These are phyloP conservation scores for Oryza coarctata DNA, from an alignment of 176 grass and related monocot genomes.

Conservation along the genomic window DNA sequence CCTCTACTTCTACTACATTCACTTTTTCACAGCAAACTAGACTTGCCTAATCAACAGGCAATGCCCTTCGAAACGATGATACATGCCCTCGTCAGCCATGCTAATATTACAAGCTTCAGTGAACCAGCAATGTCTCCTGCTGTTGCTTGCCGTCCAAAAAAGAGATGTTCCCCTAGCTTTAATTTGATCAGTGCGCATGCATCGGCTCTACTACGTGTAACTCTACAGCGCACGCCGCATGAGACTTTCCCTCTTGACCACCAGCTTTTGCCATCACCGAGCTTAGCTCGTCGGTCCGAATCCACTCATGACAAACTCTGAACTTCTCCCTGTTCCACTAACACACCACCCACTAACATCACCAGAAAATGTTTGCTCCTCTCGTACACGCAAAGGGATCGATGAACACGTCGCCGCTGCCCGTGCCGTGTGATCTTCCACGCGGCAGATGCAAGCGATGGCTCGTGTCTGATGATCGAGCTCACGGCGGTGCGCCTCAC, in stretches of 20 bases:
- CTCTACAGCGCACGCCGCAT: background rate
- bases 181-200: background rate
- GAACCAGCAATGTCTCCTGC: background rate
- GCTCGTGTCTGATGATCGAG: too few species aligned
- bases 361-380: background rate
- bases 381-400: background rate
- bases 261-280: background rate
- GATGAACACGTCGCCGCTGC: background rate
- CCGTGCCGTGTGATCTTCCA: background rate
- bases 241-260: background rate
- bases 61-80: background rate
- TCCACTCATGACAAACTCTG: background rate
- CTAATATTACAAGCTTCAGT: background rate
- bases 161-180: background rate
- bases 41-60: background rate
- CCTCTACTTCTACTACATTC: background rate
- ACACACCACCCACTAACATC: slow-evolving; percentile 27
- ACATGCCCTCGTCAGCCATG: background rate
- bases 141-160: background rate
- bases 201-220: slow-evolving; percentile 18
- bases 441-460: background rate
- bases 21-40: background rate
- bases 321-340: background rate
- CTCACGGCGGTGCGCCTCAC: too few species aligned
- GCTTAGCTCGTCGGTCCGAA: background rate